These are phyloP conservation scores for Endocalyx cinctus DNA, from an alignment of 2,329 filamentous ascomycete genomes.

Conservation along the genomic window DNA sequence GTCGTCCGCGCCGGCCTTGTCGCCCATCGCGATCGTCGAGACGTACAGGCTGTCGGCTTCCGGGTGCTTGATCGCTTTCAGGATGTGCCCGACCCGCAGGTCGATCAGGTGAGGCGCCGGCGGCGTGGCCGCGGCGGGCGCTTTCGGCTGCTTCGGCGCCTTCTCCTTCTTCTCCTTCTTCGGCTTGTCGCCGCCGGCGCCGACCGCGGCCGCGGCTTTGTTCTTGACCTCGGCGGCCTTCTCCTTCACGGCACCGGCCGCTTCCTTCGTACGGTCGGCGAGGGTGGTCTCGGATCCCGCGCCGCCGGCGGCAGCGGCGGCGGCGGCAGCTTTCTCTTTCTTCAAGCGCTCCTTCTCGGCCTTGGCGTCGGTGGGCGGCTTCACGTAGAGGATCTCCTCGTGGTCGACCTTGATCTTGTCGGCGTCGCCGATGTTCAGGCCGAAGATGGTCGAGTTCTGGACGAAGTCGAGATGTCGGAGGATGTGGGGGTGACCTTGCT, in stretches of 20 bases:
- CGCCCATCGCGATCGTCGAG: slow-evolving; percentile 91
- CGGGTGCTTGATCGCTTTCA: slow-evolving; percentile 92
- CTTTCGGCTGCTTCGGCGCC: slow-evolving; percentile 68
- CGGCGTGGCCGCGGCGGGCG: slow-evolving; percentile 65
- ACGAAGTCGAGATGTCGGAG: slow-evolving; percentile 92
- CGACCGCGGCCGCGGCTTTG: slow-evolving; percentile 44
- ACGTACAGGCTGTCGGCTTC: slow-evolving; percentile 96
- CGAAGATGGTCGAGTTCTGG: slow-evolving; percentile 78
- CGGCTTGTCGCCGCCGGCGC: slow-evolving; percentile 39
- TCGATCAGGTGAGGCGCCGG: slow-evolving; percentile 85
- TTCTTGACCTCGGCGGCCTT: slow-evolving; percentile 47
- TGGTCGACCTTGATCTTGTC: slow-evolving; percentile 77
- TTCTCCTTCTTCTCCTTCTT: slow-evolving; percentile 92
- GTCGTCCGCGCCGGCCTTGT: slow-evolving; percentile 79
- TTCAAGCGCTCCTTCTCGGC: slow-evolving; percentile 95
- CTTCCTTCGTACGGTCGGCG: slow-evolving; percentile 58
- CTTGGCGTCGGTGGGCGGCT: slow-evolving; percentile 85
- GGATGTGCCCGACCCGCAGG: slow-evolving; percentile 92
- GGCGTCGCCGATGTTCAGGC: slow-evolving; percentile 61
- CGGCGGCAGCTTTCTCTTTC: slow-evolving; percentile 82
- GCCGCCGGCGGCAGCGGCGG: slow-evolving; percentile 46
- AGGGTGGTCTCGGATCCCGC: slow-evolving; percentile 35
- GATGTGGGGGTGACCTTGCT: slow-evolving; percentile 85
- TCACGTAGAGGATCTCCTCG: slow-evolving; percentile 78
- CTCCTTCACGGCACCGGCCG: slow-evolving; percentile 51